Evolutionary conservation across 2,329 filamentous ascomycete species (phyloP).

Genomic region (Periglandula ipomoeae): DNA sequence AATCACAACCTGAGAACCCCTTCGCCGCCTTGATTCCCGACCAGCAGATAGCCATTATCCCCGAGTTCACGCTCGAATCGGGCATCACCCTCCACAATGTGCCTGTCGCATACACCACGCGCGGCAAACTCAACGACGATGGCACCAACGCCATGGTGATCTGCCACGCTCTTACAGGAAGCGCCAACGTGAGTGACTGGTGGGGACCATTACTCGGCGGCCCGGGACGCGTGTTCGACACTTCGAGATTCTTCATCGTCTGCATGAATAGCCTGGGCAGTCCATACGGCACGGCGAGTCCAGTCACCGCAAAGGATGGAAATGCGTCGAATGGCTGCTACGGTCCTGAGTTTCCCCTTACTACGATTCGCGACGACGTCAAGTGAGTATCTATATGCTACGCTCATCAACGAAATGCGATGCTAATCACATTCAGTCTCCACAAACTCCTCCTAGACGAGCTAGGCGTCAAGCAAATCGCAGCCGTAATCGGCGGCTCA

Average conservation of each 20-base stretch:
- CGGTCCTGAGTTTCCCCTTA: constrained; percentile 91
- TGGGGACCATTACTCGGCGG: constrained; percentile 78
- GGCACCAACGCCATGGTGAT: constrained; percentile 64
- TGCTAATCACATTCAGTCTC: constrained; percentile 42
- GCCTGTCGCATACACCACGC: constrained; percentile 58
- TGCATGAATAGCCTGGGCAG: constrained; percentile 82
- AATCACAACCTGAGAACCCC: constrained; percentile 79
- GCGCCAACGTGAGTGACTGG: constrained; percentile 79
- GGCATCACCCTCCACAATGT: constrained; percentile 74
- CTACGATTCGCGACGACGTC: constrained; percentile 91
- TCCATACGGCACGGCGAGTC: constrained; percentile 80
- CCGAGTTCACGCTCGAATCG: constrained; percentile 86
- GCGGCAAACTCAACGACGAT: constrained; percentile 48
- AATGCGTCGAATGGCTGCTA: constrained; percentile 66
- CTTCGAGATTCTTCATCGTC: constrained; percentile 73
- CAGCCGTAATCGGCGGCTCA: constrained; percentile 72
- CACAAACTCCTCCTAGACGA: constrained; percentile 76
- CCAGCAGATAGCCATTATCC: constrained; percentile 78
- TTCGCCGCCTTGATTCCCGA: constrained; percentile 80
- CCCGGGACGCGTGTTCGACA: constrained; percentile 70
- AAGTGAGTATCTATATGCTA: constrained; percentile 57
- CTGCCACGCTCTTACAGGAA: constrained; percentile 79
- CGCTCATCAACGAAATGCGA: background rate
- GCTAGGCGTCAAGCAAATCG: constrained; percentile 68
- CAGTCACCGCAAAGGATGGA: constrained; percentile 80